Evolutionary conservation across 73 alveolate genomes (phyloP).

Genomic region (Diophrys appendiculata): DNA sequence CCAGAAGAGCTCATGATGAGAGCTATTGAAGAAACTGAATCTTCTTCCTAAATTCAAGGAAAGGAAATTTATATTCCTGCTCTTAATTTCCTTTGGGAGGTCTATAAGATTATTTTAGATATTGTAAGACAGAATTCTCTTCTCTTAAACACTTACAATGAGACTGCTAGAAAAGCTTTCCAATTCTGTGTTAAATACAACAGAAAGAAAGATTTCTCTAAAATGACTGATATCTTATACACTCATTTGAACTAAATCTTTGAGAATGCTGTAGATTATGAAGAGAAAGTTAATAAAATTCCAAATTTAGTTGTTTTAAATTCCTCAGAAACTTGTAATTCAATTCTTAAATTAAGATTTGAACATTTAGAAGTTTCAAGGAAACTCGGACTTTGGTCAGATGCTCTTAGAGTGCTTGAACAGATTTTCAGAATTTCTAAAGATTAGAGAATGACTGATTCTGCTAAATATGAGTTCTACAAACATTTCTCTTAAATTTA

Average conservation of each 20-base stretch:
- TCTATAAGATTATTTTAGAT: conserved; percentile 14
- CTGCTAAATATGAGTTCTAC: no score
- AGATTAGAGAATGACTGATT: no score
- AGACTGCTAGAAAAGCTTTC: conserved; percentile 2
- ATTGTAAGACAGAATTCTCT: conserved; percentile 11
- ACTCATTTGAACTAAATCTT: conserved; percentile 12
- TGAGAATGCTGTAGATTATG: no score
- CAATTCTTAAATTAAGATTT: neutral
- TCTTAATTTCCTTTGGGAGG: conserved; percentile 19
- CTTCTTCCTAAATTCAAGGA: neutral
- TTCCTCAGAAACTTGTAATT: neutral
- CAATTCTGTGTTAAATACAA: conserved; percentile 9
- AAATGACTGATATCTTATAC: conserved; percentile 13
- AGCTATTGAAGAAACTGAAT: neutral
- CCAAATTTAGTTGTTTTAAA: conserved; percentile 3
- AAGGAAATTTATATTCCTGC: conserved; percentile 1
- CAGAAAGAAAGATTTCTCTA: conserved; percentile 11
- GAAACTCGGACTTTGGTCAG: conserved; percentile 13
- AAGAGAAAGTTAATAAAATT: neutral
- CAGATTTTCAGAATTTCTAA: no score
- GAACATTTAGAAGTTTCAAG: neutral
- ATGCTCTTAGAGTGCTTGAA: conserved; percentile 1
- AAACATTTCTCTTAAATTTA: no score
- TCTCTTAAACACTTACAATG: neutral
- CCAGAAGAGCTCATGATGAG: neutral